phyloP scores from a whole-genome alignment of 2,329 filamentous ascomycete genomes.

The Geoglossum cookeanum region DNA sequence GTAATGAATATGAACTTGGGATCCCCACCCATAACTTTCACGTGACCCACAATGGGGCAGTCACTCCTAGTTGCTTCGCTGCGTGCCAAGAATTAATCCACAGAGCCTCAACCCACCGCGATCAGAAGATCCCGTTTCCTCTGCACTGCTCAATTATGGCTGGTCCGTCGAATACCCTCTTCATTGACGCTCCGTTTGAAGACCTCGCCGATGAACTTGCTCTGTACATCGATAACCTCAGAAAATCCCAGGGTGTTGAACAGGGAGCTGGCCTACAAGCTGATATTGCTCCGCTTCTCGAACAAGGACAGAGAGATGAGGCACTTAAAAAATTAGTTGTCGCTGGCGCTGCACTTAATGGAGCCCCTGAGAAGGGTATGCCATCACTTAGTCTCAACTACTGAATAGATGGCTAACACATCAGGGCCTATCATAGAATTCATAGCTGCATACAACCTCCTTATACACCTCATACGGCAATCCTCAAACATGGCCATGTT shows the following conservation, averaged over 20 bases:
- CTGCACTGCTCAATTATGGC: slow-evolving; percentile 27
- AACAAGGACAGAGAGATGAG: slow-evolving; percentile 49
- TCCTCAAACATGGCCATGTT: slow-evolving; percentile 70
- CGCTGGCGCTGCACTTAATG: slow-evolving; percentile 58
- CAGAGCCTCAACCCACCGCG: not conserved
- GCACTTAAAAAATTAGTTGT: slow-evolving; percentile 77
- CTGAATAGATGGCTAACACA: not conserved
- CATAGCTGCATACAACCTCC: slow-evolving; percentile 86
- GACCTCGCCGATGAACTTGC: slow-evolving; percentile 90
- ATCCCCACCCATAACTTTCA: not conserved
- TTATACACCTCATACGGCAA: slow-evolving; percentile 81
- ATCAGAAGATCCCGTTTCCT: not conserved
- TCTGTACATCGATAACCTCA: slow-evolving; percentile 73
- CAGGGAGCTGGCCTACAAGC: slow-evolving; percentile 30
- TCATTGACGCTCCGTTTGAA: slow-evolving; percentile 81
- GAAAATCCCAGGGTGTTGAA: slow-evolving; percentile 30
- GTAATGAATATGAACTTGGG: not conserved
- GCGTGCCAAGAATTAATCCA: not conserved
- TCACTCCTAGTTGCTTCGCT: not conserved
- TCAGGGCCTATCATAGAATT: slow-evolving; percentile 42
- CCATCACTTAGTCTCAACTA: not conserved
- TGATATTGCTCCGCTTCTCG: slow-evolving; percentile 52
- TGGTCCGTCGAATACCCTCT: slow-evolving; percentile 39
- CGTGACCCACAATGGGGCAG: not conserved
- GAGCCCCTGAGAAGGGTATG: slow-evolving; percentile 67